phyloP scores from a whole-genome alignment of 176 grass and related monocot genomes.

The Tillandsia leiboldiana region DNA sequence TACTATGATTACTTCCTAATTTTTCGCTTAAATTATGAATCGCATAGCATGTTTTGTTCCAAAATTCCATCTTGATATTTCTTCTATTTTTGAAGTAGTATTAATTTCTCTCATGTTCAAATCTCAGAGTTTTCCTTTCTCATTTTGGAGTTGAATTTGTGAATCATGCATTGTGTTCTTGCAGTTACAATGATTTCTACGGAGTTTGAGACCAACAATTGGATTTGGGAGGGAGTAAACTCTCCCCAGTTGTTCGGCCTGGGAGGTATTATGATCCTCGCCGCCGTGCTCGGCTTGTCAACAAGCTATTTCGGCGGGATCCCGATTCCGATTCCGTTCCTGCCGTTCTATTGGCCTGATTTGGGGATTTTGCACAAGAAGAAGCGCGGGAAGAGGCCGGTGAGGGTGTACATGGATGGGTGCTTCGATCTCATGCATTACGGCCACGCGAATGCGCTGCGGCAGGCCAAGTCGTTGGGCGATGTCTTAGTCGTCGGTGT shows the following conservation, averaged over 20 bases:
- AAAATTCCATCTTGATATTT: too few relatives aligned
- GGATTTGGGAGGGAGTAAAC: constrained; percentile 52
- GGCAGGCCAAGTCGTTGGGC: constrained; percentile 70
- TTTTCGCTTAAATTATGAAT: too few relatives aligned
- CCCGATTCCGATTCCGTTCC: constrained; percentile 34
- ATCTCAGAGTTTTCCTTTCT: neutral
- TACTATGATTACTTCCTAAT: too few relatives aligned
- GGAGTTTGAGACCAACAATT: constrained; percentile 58
- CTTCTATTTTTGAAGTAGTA: too few relatives aligned
- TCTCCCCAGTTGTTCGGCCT: constrained; percentile 70
- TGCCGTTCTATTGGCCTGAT: constrained; percentile 56
- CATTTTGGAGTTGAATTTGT: neutral
- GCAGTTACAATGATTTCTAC: constrained; percentile 38
- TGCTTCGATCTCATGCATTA: constrained; percentile 96
- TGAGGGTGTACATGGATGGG: constrained; percentile 92
- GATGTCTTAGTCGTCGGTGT: constrained; percentile 75
- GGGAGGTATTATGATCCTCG: constrained; percentile 67
- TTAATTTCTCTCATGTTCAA: too few relatives aligned
- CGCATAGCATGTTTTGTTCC: too few relatives aligned
- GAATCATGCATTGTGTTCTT: neutral
- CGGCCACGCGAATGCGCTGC: constrained; percentile 76
- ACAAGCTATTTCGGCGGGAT: constrained; percentile 72
- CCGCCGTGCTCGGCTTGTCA: constrained; percentile 55
- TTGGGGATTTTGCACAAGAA: constrained; percentile 57
- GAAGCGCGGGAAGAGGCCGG: constrained; percentile 41